Base-by-base conservation (phyloP, 1,284 basidiomycete species). In the Stereum hirsutum region DNA sequence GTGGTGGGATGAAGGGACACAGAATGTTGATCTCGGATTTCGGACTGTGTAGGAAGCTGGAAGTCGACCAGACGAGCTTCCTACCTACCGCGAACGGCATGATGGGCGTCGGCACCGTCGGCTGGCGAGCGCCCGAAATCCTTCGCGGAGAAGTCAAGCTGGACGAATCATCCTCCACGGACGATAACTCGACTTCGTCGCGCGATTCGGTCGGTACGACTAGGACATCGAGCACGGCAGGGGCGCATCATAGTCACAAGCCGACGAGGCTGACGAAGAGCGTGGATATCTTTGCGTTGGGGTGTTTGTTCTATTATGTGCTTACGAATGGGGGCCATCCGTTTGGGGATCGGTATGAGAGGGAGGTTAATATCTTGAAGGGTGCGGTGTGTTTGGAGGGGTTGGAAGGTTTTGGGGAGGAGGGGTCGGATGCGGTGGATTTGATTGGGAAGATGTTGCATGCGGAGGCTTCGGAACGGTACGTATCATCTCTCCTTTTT, bases 1-100 rank as follows among this genome's bases (percentile, higher is more conserved):
- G 15, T 7, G 41, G 41, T n/a, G 63, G 61, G 50, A 65, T 63
- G 49, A 63, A 59, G n/a, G 71, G 71, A 1, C 78, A 92, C 52
- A 70, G 89, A 32, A 93, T 96, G 89, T 69, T 96, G 38, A 94
- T 96, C 45, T 95, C 91, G 1, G 93, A 97, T 62, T 96, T 97
- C 59, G 93, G 93, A 20, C 70, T 97, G 37, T 95, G 92, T 57
- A 91, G 91, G 59, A 89, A 89, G 57, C 72, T 96, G 24, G 92
- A 96, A 51, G 67, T 89, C 34, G 93, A 95, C 60, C 91, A 96
- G 70, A 92, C 89, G 43, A 92, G 89, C 57, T 96, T 95, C 63
- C 60, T 88, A 51, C 87, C 87, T 0, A 89, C 87, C 0, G 78
- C 75, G 6, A 74, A 84, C 51, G 88, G 89, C 0, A 81, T 85